Evolutionary conservation across 106 monocot genomes (phyloP).

Genomic region (Dactylorhiza incarnata): DNA sequence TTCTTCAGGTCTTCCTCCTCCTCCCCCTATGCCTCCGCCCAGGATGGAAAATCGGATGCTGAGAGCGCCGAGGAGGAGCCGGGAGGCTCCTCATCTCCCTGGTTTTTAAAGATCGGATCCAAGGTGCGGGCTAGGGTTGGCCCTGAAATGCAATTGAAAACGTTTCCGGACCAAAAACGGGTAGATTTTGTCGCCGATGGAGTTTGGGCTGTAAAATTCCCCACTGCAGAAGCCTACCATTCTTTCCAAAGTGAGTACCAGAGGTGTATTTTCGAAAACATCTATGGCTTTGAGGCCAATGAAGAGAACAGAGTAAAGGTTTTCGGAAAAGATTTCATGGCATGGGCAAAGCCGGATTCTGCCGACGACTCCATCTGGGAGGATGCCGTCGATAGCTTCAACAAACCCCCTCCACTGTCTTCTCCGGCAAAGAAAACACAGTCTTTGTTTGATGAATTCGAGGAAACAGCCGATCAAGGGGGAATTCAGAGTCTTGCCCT

Average conservation of each 20-base stretch:
- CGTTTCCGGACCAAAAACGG: conserved; percentile 64
- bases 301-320: conserved; percentile 55
- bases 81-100: conserved; percentile 17
- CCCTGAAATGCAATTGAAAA: conserved; percentile 61
- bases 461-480: conserved; percentile 5
- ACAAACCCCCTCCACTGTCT: conserved; percentile 28
- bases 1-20: conserved; percentile 35
- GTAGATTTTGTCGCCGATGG: conserved; percentile 88
- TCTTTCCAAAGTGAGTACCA: conserved; percentile 51
- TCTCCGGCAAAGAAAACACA: conserved; percentile 16
- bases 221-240: conserved; percentile 23
- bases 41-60: not conserved
- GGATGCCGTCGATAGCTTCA: conserved; percentile 65
- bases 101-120: conserved; percentile 63
- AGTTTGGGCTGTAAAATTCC: conserved; percentile 86
- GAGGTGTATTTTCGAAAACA: conserved; percentile 71
- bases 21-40: not conserved
- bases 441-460: conserved; percentile 7
- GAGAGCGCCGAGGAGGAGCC: conserved; percentile 18
- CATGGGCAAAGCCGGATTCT: conserved; percentile 67
- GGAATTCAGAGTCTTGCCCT: conserved; percentile 73
- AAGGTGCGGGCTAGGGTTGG: conserved; percentile 57
- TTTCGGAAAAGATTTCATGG: conserved; percentile 87
- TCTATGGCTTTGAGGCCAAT: conserved; percentile 46
- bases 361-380: conserved; percentile 90